phyloP scores from a whole-genome alignment of 176 grass and related monocot species.

The Neostapfia colusana region DNA sequence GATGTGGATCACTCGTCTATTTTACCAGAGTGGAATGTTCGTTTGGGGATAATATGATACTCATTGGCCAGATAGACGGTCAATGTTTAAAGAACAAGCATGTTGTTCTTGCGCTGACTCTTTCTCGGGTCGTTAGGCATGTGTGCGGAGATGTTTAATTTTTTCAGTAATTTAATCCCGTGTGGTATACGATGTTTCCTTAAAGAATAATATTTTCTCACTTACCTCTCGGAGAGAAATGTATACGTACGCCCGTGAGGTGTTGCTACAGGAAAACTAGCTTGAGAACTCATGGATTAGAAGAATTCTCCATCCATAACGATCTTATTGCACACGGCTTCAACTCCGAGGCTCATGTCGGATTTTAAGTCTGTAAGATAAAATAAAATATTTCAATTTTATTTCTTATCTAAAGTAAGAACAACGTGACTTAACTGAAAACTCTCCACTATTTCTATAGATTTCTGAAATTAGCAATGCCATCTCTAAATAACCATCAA shows the following conservation, averaged over 20 bases:
- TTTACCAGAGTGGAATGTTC: constrained; percentile 11
- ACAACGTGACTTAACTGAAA: too few species aligned
- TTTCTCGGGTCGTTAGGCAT: neutral
- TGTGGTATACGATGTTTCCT: neutral
- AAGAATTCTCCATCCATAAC: neutral
- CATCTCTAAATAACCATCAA: too few species aligned
- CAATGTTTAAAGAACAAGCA: constrained; percentile 8
- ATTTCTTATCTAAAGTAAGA: too few species aligned
- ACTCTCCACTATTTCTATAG: too few species aligned
- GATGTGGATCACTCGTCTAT: neutral
- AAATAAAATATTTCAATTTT: too few species aligned
- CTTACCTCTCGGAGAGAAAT: neutral
- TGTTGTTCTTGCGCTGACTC: constrained; percentile 13
- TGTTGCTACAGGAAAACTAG: neutral
- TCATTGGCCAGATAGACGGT: neutral
- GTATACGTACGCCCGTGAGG: neutral
- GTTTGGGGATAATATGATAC: neutral
- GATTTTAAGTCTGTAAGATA: too few species aligned
- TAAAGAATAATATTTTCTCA: neutral
- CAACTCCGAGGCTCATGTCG: too few species aligned
- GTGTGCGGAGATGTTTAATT: neutral
- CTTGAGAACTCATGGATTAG: neutral
- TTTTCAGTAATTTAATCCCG: neutral
- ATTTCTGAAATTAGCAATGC: too few species aligned
- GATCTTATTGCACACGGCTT: too few species aligned